Conservation (phyloP, 345 rosid genomes). For the Eucalyptus curtisii region DNA sequence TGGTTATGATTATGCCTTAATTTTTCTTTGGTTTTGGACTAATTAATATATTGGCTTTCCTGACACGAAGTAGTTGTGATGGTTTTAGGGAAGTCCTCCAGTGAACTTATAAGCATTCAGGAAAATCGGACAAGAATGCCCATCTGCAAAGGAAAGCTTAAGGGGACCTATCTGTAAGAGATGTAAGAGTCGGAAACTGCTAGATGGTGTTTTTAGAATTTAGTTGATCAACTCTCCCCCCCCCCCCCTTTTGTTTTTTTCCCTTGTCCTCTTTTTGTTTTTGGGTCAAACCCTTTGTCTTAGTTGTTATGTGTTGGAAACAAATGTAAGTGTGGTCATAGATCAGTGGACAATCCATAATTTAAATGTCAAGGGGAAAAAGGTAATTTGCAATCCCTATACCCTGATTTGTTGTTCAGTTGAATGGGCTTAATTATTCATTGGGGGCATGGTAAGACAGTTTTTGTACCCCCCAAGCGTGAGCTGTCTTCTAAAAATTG, state of each 20-base stretch:
- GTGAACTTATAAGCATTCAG: slow-evolving; percentile 33
- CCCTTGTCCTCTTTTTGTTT: too few relatives aligned
- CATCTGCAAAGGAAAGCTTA: not conserved
- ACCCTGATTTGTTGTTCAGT: not conserved
- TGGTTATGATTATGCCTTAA: not conserved
- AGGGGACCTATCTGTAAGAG: not conserved
- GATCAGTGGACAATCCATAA: not conserved
- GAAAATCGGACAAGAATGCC: not conserved
- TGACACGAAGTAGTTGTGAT: not conserved
- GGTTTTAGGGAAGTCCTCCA: slow-evolving; percentile 51
- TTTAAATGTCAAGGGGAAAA: not conserved
- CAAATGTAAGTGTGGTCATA: not conserved
- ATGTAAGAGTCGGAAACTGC: not conserved
- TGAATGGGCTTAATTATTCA: not conserved
- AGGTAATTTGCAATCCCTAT: not conserved
- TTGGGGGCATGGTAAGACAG: not conserved
- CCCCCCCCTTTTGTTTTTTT: too few relatives aligned
- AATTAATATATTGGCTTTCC: not conserved
- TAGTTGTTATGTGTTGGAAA: not conserved
- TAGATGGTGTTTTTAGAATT: not conserved
- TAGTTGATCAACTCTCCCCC: not conserved
- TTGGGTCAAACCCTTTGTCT: not conserved
- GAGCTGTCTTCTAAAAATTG: not conserved
- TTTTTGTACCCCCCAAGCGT: not conserved
- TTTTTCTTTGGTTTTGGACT: not conserved